phyloP scores from a whole-genome alignment of 2,329 filamentous ascomycete genomes.

The Camptophora hylomeconis region DNA sequence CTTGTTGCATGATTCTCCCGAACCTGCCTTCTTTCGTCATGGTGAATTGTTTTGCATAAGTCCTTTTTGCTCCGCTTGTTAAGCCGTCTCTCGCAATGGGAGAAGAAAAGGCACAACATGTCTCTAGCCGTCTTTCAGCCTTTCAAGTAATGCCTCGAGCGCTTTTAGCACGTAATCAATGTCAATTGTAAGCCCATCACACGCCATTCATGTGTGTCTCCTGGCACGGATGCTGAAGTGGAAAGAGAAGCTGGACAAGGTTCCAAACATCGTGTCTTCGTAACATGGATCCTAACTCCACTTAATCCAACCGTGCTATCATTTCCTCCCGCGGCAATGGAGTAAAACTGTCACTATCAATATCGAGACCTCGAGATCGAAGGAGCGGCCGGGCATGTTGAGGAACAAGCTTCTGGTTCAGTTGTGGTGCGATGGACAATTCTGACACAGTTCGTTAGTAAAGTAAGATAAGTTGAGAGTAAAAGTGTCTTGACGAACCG shows the following conservation, averaged over 20 bases:
- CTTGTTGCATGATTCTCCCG: no score
- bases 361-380: constrained; percentile 67
- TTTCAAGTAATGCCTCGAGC: no score
- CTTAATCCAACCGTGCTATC: constrained; percentile 94
- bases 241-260: constrained; percentile 17
- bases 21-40: no score
- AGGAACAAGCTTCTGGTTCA: constrained; percentile 83
- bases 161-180: no score
- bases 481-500: constrained; percentile 61
- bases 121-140: no score
- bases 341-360: constrained; percentile 88
- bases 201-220: no score
- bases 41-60: no score
- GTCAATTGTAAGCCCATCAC: no score
- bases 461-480: constrained; percentile 2
- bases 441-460: constrained; percentile 40
- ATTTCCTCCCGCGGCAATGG: constrained; percentile 89
- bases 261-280: constrained; percentile 26
- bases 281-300: constrained; percentile 21
- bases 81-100: no score
- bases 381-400: constrained; percentile 64
- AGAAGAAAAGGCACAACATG: no score
- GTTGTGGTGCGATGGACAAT: constrained; percentile 80
- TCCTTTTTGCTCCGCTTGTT: no score
- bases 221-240: no score